Base-by-base conservation (phyloP, 192 early-diverging fungal species). In the Backusella macrospora region DNA sequence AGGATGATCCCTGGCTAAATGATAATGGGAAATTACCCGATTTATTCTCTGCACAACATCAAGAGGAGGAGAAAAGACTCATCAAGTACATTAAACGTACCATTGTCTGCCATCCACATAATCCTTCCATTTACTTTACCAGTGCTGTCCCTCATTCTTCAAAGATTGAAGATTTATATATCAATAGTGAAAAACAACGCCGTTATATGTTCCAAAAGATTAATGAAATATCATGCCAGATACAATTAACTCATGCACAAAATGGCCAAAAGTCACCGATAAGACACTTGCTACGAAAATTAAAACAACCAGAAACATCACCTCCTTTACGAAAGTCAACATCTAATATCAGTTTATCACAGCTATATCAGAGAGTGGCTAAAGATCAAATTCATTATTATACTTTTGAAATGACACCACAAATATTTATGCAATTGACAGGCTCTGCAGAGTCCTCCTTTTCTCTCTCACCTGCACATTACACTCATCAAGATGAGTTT, bases 1-100 rank as follows among this genome's bases (percentile, higher is more conserved):
- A 85, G 9, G 76, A 74, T 1, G 86, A 88, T 67, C 70, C 74
- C 2, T 88, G 86, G 86, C 65, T 88, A 2, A 79, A 83, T 46
- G 74, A 79, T 62, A 65, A 85, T 64, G 68, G 70, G 0, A 62
- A 55, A 49, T 46, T 82, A 21, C 69, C 70, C 46, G 70, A 65
- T 59, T 34, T 76, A 18, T 65, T 71, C 5, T 21, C 63, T 40
- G 44, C 52, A 75, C 44, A 68, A 47, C 4, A 47, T 8, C 5
- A 38, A n/a, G 70, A 80, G 9, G 70, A 80, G 34, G 78, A 80
- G 44, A 71, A 71, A 37, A 37, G 73, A 23, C 40, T 59, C n/a
- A 66, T 64, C 12, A 44, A 62, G 4, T 49, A 18, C 9, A 74
- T 69, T 14, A 71, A 70, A 15, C 66, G 52, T 49, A 80, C 78